Evolutionary conservation across 2,329 filamentous ascomycete species (phyloP).

Genomic region (Uncinocarpus reesii): DNA sequence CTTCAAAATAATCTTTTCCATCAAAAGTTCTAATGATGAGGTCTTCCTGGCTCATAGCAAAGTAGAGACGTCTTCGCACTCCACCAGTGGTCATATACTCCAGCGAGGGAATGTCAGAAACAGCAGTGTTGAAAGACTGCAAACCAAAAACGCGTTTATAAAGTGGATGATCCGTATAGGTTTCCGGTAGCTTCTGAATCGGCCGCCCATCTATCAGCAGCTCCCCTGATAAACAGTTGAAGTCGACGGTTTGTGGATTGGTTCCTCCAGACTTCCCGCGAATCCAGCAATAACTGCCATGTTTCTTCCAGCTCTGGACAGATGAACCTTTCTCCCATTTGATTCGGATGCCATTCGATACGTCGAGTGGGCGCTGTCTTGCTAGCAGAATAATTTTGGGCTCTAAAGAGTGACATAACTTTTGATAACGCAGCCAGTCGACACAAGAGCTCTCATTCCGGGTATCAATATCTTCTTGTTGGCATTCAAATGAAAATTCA

Average conservation of each 20-base stretch:
- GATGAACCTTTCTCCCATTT: neutral
- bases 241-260: neutral
- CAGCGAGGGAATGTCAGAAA: neutral
- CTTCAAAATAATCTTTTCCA: neutral
- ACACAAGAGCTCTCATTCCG: neutral
- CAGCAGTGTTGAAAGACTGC: neutral
- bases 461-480: neutral
- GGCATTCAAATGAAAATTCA: neutral
- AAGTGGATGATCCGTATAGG: neutral
- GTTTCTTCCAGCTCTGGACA: neutral
- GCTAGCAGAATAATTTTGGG: neutral
- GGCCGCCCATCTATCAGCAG: slow-evolving; percentile 6
- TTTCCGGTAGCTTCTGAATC: neutral
- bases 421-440: neutral
- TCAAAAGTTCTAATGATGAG: neutral
- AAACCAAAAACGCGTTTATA: slow-evolving; percentile 4
- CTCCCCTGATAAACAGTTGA: neutral
- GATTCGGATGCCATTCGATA: neutral
- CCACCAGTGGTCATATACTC: neutral
- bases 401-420: neutral
- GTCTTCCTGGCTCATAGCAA: neutral
- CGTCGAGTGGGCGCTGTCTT: neutral
- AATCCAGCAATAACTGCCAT: neutral
- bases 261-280: neutral
- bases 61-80: neutral